These are phyloP conservation scores for Pholiota molesta DNA, from an alignment of 768 basidiomycete species.

Conservation along the genomic window DNA sequence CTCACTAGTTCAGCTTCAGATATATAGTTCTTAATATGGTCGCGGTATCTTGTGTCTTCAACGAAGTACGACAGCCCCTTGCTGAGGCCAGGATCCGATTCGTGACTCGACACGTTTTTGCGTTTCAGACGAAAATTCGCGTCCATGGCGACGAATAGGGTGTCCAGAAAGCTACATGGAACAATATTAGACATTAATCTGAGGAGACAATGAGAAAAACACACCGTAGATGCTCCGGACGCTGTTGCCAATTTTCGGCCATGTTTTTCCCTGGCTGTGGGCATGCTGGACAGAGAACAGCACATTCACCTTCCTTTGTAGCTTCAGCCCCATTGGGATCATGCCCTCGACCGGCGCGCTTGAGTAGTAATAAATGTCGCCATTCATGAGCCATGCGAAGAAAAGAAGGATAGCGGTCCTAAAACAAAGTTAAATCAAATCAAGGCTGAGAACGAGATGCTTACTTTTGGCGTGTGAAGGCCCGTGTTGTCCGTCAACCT, in stretches of 20 bases:
- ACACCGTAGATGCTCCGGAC: constrained; percentile 15
- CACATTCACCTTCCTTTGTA: constrained; percentile 28
- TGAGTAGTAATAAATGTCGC: constrained; percentile 25
- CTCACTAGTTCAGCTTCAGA: not conserved
- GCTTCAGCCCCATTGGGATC: constrained; percentile 16
- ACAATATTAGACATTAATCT: too few relatives aligned
- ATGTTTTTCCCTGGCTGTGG: constrained; percentile 33
- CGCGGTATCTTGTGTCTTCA: not conserved
- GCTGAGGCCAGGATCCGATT: not conserved
- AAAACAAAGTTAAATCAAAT: not conserved
- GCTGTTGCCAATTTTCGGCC: constrained; percentile 22
- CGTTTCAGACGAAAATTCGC: constrained; percentile 26
- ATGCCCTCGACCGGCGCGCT: constrained; percentile 29
- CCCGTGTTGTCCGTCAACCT: constrained; percentile 30
- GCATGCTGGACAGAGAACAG: constrained; percentile 33
- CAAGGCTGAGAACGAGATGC: too few relatives aligned
- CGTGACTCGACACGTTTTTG: not conserved
- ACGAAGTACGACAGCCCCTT: not conserved
- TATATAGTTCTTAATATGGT: not conserved
- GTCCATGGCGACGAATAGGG: constrained; percentile 26
- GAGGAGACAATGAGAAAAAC: too few relatives aligned
- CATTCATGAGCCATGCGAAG: constrained; percentile 26
- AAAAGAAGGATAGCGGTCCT: constrained; percentile 33
- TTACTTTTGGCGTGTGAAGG: constrained; percentile 9
- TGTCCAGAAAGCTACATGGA: constrained; percentile 27